Evolutionary conservation across 768 basidiomycete species (phyloP).

Genomic region (Mycena metata): DNA sequence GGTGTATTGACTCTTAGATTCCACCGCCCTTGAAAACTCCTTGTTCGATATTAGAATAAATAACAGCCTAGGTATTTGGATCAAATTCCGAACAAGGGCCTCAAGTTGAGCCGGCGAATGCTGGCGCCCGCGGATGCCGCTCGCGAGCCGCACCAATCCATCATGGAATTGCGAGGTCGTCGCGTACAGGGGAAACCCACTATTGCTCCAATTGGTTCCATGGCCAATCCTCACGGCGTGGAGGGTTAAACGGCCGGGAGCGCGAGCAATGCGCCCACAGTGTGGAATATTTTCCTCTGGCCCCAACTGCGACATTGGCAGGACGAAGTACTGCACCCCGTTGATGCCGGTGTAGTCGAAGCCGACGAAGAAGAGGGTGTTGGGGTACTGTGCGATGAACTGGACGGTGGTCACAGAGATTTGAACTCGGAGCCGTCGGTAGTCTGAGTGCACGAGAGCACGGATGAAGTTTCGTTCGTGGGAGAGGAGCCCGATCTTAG

Average conservation of each 20-base stretch:
- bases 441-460: conserved; percentile 25
- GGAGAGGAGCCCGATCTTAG: conserved; percentile 17
- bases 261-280: conserved; percentile 18
- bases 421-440: conserved; percentile 9
- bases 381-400: conserved; percentile 9
- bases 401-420: background rate
- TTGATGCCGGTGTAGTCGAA: conserved; percentile 21
- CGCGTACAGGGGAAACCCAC: conserved; percentile 13
- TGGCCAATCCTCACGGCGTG: conserved; percentile 21
- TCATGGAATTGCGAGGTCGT: conserved; percentile 16
- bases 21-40: too few relatives aligned
- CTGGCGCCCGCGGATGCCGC: background rate
- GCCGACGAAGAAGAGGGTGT: conserved; percentile 11
- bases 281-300: conserved; percentile 5
- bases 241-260: conserved; percentile 15
- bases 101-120: conserved; percentile 10
- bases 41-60: too few relatives aligned
- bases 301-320: background rate
- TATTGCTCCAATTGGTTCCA: conserved; percentile 15
- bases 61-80: too few relatives aligned
- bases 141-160: conserved; percentile 12
- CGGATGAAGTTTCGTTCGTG: conserved; percentile 24
- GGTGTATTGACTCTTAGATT: too few relatives aligned
- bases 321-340: conserved; percentile 4
- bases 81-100: conserved; percentile 23